Evolutionary conservation across 179 eudicot genomes (phyloP).

Genomic region (Vitellaria paradoxa): DNA sequence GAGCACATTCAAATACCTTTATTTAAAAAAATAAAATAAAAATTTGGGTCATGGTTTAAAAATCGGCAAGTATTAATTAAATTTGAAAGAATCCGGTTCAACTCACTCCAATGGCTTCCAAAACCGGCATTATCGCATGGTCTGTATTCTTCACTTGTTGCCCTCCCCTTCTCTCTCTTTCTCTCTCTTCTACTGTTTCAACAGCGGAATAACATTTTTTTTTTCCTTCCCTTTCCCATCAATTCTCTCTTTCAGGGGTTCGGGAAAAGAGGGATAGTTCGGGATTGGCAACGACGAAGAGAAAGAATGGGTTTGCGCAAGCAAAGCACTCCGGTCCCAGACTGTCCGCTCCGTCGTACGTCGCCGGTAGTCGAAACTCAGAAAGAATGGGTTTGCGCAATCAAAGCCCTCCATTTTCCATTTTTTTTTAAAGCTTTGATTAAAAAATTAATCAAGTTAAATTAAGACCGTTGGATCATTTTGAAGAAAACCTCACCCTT

Average conservation of each 20-base stretch:
- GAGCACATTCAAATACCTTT: too few species aligned
- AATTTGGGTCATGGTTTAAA: too few species aligned
- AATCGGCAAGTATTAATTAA: too few species aligned
- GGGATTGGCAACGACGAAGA: conserved; percentile 91
- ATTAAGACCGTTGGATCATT: too few species aligned
- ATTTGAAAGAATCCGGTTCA: too few species aligned
- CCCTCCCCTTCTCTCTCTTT: background rate
- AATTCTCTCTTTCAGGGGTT: conserved; percentile 55
- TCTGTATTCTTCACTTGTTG: conserved; percentile 9
- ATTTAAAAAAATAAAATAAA: too few species aligned
- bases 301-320: conserved; percentile 65
- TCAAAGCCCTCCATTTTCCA: too few species aligned
- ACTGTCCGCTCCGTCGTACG: conserved; percentile 61
- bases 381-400: too few species aligned
- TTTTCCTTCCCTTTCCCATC: background rate
- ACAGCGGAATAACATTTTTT: background rate
- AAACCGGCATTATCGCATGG: conserved; percentile 73
- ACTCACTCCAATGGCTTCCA: conserved; percentile 38
- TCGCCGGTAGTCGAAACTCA: conserved; percentile 95
- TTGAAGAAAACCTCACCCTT: too few species aligned
- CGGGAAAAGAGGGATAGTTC: conserved; percentile 96
- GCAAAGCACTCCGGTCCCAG: conserved; percentile 45
- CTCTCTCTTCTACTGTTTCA: background rate
- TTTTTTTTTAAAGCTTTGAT: too few species aligned
- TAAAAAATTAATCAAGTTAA: too few species aligned